These are phyloP conservation scores for Chlamydomonas sphaeroides DNA, from an alignment of 139 green algal species.

Conservation along the genomic window DNA sequence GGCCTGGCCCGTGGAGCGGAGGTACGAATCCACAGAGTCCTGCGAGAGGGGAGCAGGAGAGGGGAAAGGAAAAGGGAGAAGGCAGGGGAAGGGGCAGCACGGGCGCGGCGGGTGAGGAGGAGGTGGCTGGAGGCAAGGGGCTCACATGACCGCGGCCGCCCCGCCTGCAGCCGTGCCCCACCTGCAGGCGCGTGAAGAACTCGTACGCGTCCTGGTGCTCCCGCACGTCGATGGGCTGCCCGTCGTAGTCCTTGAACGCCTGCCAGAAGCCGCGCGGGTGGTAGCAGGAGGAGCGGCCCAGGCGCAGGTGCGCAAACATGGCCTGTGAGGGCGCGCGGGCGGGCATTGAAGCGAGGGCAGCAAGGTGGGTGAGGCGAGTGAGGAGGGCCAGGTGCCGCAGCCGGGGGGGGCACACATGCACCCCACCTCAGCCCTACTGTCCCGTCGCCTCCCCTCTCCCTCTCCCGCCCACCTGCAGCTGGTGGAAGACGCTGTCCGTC, in stretches of 20 bases:
- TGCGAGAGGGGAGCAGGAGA: conserved; percentile 31
- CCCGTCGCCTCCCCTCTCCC: neutral
- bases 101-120: too few relatives aligned
- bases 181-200: conserved; percentile 88
- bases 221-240: conserved; percentile 79
- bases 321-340: conserved; percentile 49
- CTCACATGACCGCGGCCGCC: too few relatives aligned
- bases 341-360: too few relatives aligned
- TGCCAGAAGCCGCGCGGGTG: conserved; percentile 81
- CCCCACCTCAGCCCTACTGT: too few relatives aligned
- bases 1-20: conserved; percentile 51
- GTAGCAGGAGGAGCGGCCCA: conserved; percentile 54
- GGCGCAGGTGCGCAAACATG: conserved; percentile 80
- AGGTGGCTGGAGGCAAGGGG: too few relatives aligned
- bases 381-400: too few relatives aligned
- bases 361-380: too few relatives aligned
- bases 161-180: neutral
- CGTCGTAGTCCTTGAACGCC: conserved; percentile 91
- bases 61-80: too few relatives aligned
- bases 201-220: conserved; percentile 96
- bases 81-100: too few relatives aligned
- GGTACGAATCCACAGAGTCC: conserved; percentile 77
- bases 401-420: too few relatives aligned
- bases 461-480: conserved; percentile 61
- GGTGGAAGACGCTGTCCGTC: conserved; percentile 73